These are phyloP conservation scores for Lentinula novae-zelandiae DNA, from an alignment of 1,284 basidiomycete genomes.

Conservation along the genomic window DNA sequence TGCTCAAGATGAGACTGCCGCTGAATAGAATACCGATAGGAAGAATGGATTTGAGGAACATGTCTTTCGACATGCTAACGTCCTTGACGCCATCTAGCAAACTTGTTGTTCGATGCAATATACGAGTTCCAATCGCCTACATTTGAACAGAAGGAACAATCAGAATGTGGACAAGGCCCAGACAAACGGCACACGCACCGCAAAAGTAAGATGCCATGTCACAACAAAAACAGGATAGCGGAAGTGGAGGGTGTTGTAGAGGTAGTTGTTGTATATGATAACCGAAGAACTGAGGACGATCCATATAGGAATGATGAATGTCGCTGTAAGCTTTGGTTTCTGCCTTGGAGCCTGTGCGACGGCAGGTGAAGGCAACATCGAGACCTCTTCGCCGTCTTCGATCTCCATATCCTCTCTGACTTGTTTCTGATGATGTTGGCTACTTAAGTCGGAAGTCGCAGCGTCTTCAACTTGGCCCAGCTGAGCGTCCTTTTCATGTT, in stretches of 20 bases:
- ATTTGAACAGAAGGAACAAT: neutral
- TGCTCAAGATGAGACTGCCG: constrained; percentile 87
- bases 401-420: constrained; percentile 3
- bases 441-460: neutral
- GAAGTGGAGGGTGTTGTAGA: constrained; percentile 84
- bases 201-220: constrained; percentile 84
- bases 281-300: constrained; percentile 87
- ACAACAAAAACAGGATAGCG: constrained; percentile 86
- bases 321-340: constrained; percentile 52
- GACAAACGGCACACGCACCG: constrained; percentile 47
- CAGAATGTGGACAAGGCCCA: neutral
- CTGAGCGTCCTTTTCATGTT: constrained; percentile 1
- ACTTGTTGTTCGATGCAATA: constrained; percentile 84
- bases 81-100: constrained; percentile 90
- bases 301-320: constrained; percentile 82
- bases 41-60: constrained; percentile 85
- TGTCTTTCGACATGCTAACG: constrained; percentile 78
- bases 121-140: constrained; percentile 84
- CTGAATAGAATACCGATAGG: constrained; percentile 94
- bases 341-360: constrained; percentile 36
- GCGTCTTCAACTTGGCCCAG: neutral
- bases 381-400: constrained; percentile 14
- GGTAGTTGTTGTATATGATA: constrained; percentile 96
- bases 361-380: constrained; percentile 48
- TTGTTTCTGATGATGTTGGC: neutral